A percentile compares a stretch with the other conserved stretches of the same genome.
phyloP scores from a whole-genome alignment of 75 land plant species.

The Selaginella tamariscina region DNA sequence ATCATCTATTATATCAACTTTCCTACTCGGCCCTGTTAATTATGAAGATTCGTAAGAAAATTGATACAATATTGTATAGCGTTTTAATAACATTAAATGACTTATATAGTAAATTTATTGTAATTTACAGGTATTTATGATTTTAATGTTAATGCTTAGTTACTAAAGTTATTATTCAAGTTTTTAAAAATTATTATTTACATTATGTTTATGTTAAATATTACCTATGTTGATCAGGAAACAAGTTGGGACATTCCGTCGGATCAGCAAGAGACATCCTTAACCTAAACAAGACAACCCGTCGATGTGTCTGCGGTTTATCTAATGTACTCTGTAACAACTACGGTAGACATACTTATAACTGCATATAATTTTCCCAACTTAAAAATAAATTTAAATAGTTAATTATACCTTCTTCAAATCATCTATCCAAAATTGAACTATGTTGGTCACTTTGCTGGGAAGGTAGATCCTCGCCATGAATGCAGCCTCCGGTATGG shows the following conservation, averaged over 20 bases:
- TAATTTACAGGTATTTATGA: constrained; percentile 34
- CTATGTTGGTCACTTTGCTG: constrained; percentile 87
- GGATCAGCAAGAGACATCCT: constrained; percentile 97
- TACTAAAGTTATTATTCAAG: not conserved
- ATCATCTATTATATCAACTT: constrained; percentile 51
- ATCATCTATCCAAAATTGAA: constrained; percentile 69
- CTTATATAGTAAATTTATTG: constrained; percentile 40
- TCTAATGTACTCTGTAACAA: constrained; percentile 47
- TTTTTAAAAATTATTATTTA: constrained; percentile 42
- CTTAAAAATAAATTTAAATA: no score
- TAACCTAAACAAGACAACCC: no score
- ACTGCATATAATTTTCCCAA: no score
- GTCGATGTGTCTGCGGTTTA: constrained; percentile 99
- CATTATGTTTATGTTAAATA: constrained; percentile 50
- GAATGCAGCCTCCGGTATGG: constrained; percentile 97
- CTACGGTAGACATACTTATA: no score
- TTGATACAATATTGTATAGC: no score
- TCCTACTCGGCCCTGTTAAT: no score
- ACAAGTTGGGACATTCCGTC: constrained; percentile 82
- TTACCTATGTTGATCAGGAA: constrained; percentile 88
- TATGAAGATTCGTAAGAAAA: no score
- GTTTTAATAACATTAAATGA: no score
- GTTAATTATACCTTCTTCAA: constrained; percentile 48
- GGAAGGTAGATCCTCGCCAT: constrained; percentile 95
- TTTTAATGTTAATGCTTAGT: not conserved